Evolutionary conservation across 768 basidiomycete genomes (phyloP), one percentile per base, ranked within the genome.

Genomic region (Glaciozyma martinii): DNA sequence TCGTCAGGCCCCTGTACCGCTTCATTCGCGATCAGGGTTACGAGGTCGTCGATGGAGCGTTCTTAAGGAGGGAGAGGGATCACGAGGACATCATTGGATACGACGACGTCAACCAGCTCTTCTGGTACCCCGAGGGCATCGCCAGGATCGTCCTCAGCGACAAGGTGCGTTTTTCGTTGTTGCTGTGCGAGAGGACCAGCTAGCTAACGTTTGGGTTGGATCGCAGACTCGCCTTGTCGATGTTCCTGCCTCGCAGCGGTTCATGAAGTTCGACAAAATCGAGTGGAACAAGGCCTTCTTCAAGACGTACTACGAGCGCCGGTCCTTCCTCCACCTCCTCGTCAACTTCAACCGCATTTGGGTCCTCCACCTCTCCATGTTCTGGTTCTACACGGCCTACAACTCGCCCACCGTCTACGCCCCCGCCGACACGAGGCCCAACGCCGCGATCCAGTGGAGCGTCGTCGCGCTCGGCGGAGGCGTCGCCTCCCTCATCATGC

Each of bases 291-390:
- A 86, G 32, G 93, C 86, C 5, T 98, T 98, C 78, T 95, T 92
- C 88, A 98, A 99, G 80, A 98, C 94, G 0, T 99, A 98, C 78
- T 91, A 87, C 69, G 95, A 99, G 77, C 91, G 92, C 74, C 90
- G 95, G 37, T 93, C 93, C 0, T 90, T 94, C 77, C 88, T 91
- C 47, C 95, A 99, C 77, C 82, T 98, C 2, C 83, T 98, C 64
- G 93, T 99, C 82, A 97, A 99, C 81, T 99, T 99, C 81, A 98
- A 98, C 80, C 89, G 94, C 55, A 90, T 99, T 72, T 99, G 95
- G 93, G 91, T 98, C 77, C 87, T 94, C 68, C 95, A 98, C 78
- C 80, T 99, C 64, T 84, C 93, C 40, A 78, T 97, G 75, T 98
- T 87, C 81, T 98, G 87, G 83, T 97, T 86, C 79, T 98, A 95